phyloP scores from a whole-genome alignment of 1,284 basidiomycete species.

The Lentinula novae-zelandiae region DNA sequence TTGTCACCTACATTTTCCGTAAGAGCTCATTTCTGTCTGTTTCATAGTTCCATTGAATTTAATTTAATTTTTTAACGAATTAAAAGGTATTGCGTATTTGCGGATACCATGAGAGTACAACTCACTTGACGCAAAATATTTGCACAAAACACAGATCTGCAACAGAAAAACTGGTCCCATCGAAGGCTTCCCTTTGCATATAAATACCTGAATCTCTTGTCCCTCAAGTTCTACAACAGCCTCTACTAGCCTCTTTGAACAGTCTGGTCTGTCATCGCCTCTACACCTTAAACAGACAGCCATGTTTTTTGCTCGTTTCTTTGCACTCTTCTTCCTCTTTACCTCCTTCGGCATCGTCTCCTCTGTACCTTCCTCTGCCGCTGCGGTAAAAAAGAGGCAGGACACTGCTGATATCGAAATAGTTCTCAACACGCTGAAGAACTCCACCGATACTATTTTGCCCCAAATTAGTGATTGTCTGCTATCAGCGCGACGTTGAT shows the following conservation, averaged over 20 bases:
- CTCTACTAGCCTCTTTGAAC: not conserved
- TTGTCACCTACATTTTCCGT: not conserved
- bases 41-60: not conserved
- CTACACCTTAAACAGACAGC: not conserved
- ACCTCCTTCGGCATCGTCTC: conserved; percentile 11
- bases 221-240: too few relatives aligned
- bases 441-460: conserved; percentile 11
- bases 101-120: conserved; percentile 5
- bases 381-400: conserved; percentile 10
- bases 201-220: not conserved
- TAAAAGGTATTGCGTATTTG: conserved; percentile 1
- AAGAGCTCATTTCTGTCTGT: conserved; percentile 1
- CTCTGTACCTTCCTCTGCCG: conserved; percentile 2
- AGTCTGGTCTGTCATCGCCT: not conserved
- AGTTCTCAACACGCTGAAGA: conserved; percentile 12
- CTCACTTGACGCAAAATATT: not conserved
- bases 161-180: not conserved
- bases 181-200: not conserved
- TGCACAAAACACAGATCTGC: not conserved
- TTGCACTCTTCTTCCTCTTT: conserved; percentile 10
- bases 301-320: conserved; percentile 9
- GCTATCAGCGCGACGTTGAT: not conserved
- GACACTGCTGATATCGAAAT: conserved; percentile 11
- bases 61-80: not conserved
- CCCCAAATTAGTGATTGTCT: conserved; percentile 13